These are phyloP conservation scores for Phytophthora kernoviae DNA, from an alignment of 352 stramenopile species.

Conservation along the genomic window DNA sequence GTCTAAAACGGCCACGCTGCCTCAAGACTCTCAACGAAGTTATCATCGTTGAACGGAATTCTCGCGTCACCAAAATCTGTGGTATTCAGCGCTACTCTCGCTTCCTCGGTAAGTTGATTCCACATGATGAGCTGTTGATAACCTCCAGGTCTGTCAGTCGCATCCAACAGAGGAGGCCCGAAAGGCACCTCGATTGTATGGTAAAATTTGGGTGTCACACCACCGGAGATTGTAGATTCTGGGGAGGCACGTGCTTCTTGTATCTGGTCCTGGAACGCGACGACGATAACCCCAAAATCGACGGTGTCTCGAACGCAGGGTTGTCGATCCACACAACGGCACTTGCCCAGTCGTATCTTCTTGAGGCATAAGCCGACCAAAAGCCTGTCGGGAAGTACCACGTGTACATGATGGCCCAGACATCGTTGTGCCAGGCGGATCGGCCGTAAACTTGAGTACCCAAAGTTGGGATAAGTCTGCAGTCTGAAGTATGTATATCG, in stretches of 20 bases:
- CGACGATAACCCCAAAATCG: conserved; percentile 1
- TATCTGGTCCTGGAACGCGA: neutral
- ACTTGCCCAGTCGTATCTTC: conserved; percentile 6
- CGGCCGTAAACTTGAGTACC: neutral
- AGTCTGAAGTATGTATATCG: neutral
- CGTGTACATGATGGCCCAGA: neutral
- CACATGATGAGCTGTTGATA: neutral
- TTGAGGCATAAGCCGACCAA: neutral
- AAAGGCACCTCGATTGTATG: neutral
- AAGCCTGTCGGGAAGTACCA: neutral
- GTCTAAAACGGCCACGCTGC: too few species aligned
- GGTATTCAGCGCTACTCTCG: neutral
- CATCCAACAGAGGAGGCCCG: too few species aligned
- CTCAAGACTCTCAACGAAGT: too few species aligned
- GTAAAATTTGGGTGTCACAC: neutral
- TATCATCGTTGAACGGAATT: too few species aligned
- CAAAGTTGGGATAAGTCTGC: neutral
- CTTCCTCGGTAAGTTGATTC: neutral
- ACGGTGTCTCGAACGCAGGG: neutral
- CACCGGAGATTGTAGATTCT: neutral
- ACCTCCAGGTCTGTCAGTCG: neutral
- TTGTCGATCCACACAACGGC: conserved; percentile 18
- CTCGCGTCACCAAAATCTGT: neutral
- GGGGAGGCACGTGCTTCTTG: neutral
- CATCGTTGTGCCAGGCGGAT: neutral